Percentiles rank a stretch among this genome's conserved stretches.
Evolutionary conservation across 371 early-diverging fungal genomes (phyloP).

Genomic region (Apophysomyces ossiformis): DNA sequence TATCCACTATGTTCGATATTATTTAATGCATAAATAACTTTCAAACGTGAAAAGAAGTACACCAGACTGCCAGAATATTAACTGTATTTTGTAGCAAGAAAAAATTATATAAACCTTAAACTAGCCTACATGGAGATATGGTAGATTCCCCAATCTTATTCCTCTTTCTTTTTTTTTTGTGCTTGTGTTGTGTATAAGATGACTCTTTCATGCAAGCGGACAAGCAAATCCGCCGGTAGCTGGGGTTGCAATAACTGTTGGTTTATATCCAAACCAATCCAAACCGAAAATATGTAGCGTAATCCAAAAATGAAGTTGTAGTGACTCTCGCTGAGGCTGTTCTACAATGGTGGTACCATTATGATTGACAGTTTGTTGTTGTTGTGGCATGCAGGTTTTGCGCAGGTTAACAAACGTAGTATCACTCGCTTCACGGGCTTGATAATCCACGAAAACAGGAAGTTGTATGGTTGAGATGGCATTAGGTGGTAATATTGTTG

Average conservation of each 20-base stretch:
- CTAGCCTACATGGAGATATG: neutral
- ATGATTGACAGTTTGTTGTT: conserved; percentile 13
- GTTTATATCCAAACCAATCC: conserved; percentile 46
- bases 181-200: neutral
- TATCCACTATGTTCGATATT: no score
- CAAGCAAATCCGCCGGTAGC: conserved; percentile 52
- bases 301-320: conserved; percentile 50
- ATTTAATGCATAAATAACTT: no score
- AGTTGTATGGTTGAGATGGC: conserved; percentile 42
- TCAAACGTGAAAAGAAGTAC: no score
- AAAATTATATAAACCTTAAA: neutral
- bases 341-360: conserved; percentile 20
- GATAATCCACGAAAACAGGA: conserved; percentile 42
- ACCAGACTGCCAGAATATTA: no score
- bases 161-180: neutral
- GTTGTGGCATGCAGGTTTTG: conserved; percentile 38
- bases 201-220: conserved; percentile 23
- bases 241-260: conserved; percentile 47
- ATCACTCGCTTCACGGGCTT: conserved; percentile 47
- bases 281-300: conserved; percentile 45
- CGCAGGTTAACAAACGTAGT: conserved; percentile 40
- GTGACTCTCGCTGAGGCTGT: conserved; percentile 30
- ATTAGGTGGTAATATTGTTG: conserved; percentile 29
- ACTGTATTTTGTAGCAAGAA: no score
- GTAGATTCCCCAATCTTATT: neutral